Percentiles rank a stretch among this genome's conserved stretches.
These are phyloP conservation scores for Chaetomiaceae sp. DNA, from an alignment of 2,329 filamentous ascomycete genomes.

Conservation along the genomic window DNA sequence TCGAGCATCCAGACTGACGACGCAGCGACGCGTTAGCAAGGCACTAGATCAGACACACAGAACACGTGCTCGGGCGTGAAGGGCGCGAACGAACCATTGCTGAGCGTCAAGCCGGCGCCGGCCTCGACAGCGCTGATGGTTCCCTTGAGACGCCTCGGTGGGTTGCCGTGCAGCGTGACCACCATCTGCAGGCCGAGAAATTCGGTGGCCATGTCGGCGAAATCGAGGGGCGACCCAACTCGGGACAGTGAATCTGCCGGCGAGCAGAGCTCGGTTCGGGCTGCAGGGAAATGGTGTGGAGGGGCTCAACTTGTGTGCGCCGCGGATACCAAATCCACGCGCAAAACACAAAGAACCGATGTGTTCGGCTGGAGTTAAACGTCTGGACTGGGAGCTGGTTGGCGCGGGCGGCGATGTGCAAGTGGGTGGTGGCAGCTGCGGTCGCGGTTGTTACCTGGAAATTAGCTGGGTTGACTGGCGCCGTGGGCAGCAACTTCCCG, in stretches of 20 bases:
- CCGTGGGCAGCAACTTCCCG: neutral
- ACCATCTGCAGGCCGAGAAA: slow-evolving; percentile 73
- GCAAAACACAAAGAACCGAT: neutral
- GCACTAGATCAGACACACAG: neutral
- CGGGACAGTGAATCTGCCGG: neutral
- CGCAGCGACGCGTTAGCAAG: neutral
- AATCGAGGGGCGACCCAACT: neutral
- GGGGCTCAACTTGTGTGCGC: neutral
- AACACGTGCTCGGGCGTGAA: neutral
- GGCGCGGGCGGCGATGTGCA: neutral
- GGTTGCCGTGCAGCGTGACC: slow-evolving; percentile 59
- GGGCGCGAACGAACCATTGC: slow-evolving; percentile 54
- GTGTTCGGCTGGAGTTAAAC: too few relatives aligned
- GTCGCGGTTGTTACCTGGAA: too few relatives aligned
- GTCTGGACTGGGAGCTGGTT: too few relatives aligned
- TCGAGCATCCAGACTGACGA: slow-evolving; percentile 35
- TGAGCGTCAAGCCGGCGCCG: slow-evolving; percentile 62
- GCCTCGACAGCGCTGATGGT: slow-evolving; percentile 62
- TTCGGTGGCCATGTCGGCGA: slow-evolving; percentile 52
- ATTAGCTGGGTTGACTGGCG: neutral
- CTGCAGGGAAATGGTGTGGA: neutral
- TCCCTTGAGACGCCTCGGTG: slow-evolving; percentile 60
- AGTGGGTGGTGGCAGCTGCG: neutral
- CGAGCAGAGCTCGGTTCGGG: neutral
- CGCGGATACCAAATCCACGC: neutral